A percentile compares a stretch with the other conserved stretches of the same genome.
Evolutionary conservation across 371 early-diverging fungal genomes (phyloP).

Genomic region (Mucor circinelloides): DNA sequence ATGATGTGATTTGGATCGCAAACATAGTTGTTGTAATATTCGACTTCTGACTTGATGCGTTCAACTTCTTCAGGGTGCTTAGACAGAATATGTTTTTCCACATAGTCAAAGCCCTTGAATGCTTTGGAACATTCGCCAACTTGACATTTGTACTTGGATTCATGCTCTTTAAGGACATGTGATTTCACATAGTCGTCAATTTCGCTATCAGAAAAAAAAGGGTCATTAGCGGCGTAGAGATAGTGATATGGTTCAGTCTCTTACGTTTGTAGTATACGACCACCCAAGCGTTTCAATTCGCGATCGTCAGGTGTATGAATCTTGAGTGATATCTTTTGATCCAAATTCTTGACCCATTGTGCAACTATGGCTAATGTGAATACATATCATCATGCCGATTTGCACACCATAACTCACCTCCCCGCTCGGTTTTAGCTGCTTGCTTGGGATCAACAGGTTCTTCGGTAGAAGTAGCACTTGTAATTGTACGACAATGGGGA

Average conservation of each 20-base stretch:
- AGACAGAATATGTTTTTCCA: conserved; percentile 86
- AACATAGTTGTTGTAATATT: conserved; percentile 87
- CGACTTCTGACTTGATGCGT: conserved; percentile 58
- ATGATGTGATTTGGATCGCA: conserved; percentile 75
- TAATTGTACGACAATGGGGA: conserved; percentile 65
- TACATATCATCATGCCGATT: neutral
- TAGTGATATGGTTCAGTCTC: neutral
- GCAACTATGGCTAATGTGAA: conserved; percentile 29
- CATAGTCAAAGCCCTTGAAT: conserved; percentile 93
- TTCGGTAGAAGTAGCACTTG: conserved; percentile 9
- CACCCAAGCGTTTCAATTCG: conserved; percentile 74
- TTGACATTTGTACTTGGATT: conserved; percentile 86
- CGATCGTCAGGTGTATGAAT: conserved; percentile 65
- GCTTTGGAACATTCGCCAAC: conserved; percentile 84
- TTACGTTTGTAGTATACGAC: conserved; percentile 73
- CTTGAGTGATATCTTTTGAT: conserved; percentile 66
- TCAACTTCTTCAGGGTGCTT: conserved; percentile 85
- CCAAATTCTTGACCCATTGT: conserved; percentile 64
- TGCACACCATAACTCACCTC: conserved; percentile 10
- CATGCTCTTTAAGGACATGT: conserved; percentile 71
- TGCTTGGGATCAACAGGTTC: conserved; percentile 28
- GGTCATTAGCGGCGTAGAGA: neutral
- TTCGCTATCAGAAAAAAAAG: conserved; percentile 33
- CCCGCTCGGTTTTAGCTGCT: conserved; percentile 24
- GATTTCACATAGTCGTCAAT: conserved; percentile 55